Evolutionary conservation across 768 basidiomycete species (phyloP), one percentile per base, ranked within the genome.

Genomic region (Macrolepiota albuminosa): DNA sequence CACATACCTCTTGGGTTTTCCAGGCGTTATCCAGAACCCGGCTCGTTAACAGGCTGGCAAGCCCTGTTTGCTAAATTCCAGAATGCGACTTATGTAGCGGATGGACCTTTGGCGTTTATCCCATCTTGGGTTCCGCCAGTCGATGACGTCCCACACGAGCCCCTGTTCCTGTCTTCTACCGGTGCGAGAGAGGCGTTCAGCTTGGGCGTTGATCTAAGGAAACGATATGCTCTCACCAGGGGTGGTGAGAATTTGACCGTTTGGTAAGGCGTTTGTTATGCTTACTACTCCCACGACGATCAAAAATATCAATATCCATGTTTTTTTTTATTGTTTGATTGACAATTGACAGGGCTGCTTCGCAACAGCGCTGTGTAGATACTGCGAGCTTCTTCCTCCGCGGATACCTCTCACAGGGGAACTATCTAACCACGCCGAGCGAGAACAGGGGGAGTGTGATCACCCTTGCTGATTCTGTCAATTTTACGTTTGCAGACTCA

Each of bases 381-480:
- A 80, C 78, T 3, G 73, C 77, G 1, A 70, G 69, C 0, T 76
- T 70, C 61, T 78, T 78, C 58, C 11, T 75, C 0, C 70, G 73
- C 4, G 78, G 78, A 3, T 79, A 79, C 58, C 72, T 80, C 34
- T 73, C 76, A 0, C 74, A 75, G 45, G 78, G 78, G 2, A 75
- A 75, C 57, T 80, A 78, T 54, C 60, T 74, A 29, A 59, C 69
- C 14, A 48, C 64, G 8, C 66, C 70, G 0, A 56, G 59, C 4
- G 57, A 61, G 29, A 78, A 79, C 62, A 71, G 76, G 21, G 78
- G 71, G 0, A 66, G 60, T 46, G 62, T 76, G 18, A 67, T 79
- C 51, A 58, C 70, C 3, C 71, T 78, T 46, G 73, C 77, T 1
- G 78, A 79, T 54, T 76, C 76, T 1, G 74, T 77, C 39, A 75